These are phyloP conservation scores for Mayamaea pseudoterrestris DNA, from an alignment of 108 stramenopile genomes.

Conservation along the genomic window DNA sequence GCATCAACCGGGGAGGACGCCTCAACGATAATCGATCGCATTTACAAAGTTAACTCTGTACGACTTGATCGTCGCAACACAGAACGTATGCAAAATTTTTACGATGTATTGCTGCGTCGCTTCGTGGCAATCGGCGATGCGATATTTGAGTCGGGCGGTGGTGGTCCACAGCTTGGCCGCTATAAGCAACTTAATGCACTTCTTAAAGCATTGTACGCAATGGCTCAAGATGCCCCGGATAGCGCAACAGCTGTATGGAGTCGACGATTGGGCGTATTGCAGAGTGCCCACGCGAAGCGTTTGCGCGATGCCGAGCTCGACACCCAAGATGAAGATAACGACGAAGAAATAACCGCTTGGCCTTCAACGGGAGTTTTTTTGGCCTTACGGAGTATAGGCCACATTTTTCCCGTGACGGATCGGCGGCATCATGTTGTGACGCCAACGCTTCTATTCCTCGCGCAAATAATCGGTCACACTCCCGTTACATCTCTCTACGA, in stretches of 20 bases:
- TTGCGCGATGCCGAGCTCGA: slow-evolving; percentile 62
- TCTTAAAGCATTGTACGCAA: slow-evolving; percentile 53
- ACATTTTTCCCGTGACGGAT: slow-evolving; percentile 90
- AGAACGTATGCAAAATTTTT: slow-evolving; percentile 91
- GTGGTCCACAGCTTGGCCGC: slow-evolving; percentile 60
- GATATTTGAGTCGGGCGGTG: slow-evolving; percentile 52
- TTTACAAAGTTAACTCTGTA: slow-evolving; percentile 69
- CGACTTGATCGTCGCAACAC: slow-evolving; percentile 76
- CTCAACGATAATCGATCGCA: slow-evolving; percentile 71
- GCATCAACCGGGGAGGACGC: slow-evolving; percentile 70
- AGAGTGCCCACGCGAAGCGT: slow-evolving; percentile 78
- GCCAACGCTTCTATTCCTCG: slow-evolving; percentile 66
- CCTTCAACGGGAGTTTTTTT: slow-evolving; percentile 77
- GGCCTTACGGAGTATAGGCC: slow-evolving; percentile 63
- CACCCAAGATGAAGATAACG: slow-evolving; percentile 31
- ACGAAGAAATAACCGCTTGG: slow-evolving; percentile 59
- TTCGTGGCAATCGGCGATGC: slow-evolving; percentile 86
- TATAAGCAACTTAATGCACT: slow-evolving; percentile 58
- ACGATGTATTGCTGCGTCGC: slow-evolving; percentile 81
- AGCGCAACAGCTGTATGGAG: slow-evolving; percentile 76
- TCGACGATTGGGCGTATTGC: slow-evolving; percentile 67
- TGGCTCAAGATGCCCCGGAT: slow-evolving; percentile 82
- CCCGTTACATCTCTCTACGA: slow-evolving; percentile 62
- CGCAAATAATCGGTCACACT: slow-evolving; percentile 76
- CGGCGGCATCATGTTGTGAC: slow-evolving; percentile 82